Evolutionary conservation across 2,329 filamentous ascomycete genomes (phyloP), one percentile per base, ranked within the genome.

Genomic region (Tolypocladium tundrense): DNA sequence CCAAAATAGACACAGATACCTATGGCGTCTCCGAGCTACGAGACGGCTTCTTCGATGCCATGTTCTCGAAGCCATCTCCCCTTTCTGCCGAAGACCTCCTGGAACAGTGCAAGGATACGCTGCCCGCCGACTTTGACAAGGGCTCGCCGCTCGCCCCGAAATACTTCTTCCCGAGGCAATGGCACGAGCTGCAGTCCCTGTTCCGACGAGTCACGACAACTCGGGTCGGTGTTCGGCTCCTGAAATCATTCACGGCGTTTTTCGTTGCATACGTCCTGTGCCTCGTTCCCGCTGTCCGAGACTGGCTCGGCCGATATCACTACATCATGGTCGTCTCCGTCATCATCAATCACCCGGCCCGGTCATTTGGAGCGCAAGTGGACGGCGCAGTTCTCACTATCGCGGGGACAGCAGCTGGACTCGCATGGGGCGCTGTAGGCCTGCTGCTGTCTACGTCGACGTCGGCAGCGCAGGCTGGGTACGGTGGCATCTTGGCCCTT

Each of bases 291-390:
- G 64, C 64, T 3, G 72, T 78, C 5, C 72, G 73, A n/a, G 58
- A 66, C n/a, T 81, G 76, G 75, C 70, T 85, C 4, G 82, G 82
- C 2, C 73, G 69, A 19, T 80, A 83, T 62, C 74, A 73, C 61
- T 84, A 83, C 62, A 75, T 85, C 59, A 79, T 83, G 73, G 77
- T 74, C 4, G 67, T 85, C 53, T 84, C 82, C 2, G 72, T 78
- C n/a, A 75, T 84, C 24, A 63, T 85, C 51, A 85, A 84, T 59
- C 82, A 85, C 62, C 75, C 82, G 3, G 80, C 78, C 27, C 74
- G 82, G 42, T 77, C 79, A 1, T 63, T 84, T 55, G 82, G 82
- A 7, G 77, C 80, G 14, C 82, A 85, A 62, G 66, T 85, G 27
- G 82, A 85, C 64, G 82, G 82, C 2, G 69, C 77, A 4, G 57